These are phyloP conservation scores for Agapanthus africanus DNA, from an alignment of 106 monocot species.

Conservation along the genomic window DNA sequence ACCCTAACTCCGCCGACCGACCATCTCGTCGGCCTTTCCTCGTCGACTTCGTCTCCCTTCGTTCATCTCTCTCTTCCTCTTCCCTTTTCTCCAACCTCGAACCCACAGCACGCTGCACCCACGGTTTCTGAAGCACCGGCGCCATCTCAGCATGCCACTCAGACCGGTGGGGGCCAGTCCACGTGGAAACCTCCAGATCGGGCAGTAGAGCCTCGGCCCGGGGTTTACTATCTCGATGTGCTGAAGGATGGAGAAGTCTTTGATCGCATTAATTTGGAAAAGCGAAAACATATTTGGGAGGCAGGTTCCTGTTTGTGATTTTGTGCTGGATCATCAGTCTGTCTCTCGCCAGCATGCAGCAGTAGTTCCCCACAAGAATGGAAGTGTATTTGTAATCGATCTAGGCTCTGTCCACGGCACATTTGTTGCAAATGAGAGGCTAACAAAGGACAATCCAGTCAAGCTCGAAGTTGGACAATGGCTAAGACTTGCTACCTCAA, in stretches of 20 bases:
- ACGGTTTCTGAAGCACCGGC: conserved; percentile 12
- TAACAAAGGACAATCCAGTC: conserved; percentile 74
- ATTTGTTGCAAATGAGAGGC: conserved; percentile 91
- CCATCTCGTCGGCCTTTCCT: too few species aligned
- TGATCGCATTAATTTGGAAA: conserved; percentile 76
- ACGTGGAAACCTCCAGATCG: conserved; percentile 96
- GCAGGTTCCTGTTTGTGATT: conserved; percentile 78
- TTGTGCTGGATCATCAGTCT: conserved; percentile 92
- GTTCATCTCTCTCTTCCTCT: too few species aligned
- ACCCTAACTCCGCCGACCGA: too few species aligned
- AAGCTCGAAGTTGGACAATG: conserved; percentile 96
- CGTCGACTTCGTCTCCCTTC: too few species aligned
- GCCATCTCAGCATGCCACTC: conserved; percentile 38
- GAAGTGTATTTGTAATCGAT: conserved; percentile 95
- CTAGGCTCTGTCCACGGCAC: conserved; percentile 96
- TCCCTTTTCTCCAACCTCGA: too few species aligned
- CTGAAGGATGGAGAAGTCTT: conserved; percentile 86
- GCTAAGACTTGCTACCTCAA: conserved; percentile 86
- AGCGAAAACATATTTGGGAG: conserved; percentile 85
- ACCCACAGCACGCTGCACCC: too few species aligned
- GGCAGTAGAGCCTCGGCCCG: conserved; percentile 86
- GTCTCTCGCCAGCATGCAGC: conserved; percentile 98
- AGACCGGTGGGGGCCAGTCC: conserved; percentile 92
- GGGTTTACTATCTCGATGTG: conserved; percentile 87
- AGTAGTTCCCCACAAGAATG: conserved; percentile 93